Base-by-base conservation (phyloP, 108 stramenopile species). In the Fragilaria crotonensis region DNA sequence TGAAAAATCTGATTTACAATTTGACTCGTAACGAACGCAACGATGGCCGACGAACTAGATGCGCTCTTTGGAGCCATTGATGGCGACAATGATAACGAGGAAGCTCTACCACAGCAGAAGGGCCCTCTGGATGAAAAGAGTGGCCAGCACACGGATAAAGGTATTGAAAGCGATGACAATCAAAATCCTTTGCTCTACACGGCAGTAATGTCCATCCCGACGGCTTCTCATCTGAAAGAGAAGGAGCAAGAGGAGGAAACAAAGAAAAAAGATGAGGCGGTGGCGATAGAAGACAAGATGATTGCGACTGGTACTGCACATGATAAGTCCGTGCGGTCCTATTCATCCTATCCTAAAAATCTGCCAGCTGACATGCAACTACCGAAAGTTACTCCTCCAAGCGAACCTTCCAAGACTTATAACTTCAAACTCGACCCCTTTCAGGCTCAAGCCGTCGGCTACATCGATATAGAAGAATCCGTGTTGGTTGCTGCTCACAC, bases 401-500 rank as follows among this genome's bases (percentile, higher is more conserved):
- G 53, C 17, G 60, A 76, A 45, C 94, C 83, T 5, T 97, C 99
- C 48, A 98, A 97, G 75, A 72, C 60, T 29, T 99, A 97, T 62
- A 76, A 95, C 0, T 99, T 98, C 73, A 63, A 67, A 30, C 74
- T 99, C 26, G 99, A 99, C 74, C 94, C 95, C 4, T 99, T 99
- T 68, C 98, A 99, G 69, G 55, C 67, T 25, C 86, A 87, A 53
- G 96, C 97, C 11, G 81, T 99, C 18, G 64, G 45, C 2, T 97
- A 90, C 70, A 88, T 99, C 60, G 96, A 98, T 41, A 66, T 73
- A 31, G 77, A 94, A 50, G 97, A 99, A 70, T 90, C 85, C 17
- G 99, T 99, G 31, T 79, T 90, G 57, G 98, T 97, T 4, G 90
- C 96, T 11, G 96, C 96, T 0, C 96, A 97, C 66, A 97, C 96